phyloP scores from a whole-genome alignment of 2,329 filamentous ascomycete species.

The Fusarium newnesense region DNA sequence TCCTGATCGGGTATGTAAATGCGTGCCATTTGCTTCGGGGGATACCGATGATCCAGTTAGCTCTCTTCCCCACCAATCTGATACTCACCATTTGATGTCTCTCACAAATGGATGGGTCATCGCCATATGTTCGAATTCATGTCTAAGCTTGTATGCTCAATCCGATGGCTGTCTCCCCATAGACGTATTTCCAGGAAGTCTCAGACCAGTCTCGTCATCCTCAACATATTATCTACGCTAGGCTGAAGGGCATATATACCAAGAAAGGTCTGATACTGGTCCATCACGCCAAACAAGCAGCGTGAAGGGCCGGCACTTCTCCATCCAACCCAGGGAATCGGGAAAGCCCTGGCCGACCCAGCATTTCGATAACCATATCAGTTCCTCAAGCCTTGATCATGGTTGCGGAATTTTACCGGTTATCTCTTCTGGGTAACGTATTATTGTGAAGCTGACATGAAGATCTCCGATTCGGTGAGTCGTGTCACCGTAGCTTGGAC shows the following conservation, averaged over 20 bases:
- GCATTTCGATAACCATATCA: not conserved
- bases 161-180: not conserved
- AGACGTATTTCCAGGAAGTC: not conserved
- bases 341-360: not conserved
- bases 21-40: conserved; percentile 7
- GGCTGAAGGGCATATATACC: not conserved
- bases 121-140: not conserved
- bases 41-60: not conserved
- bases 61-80: not conserved
- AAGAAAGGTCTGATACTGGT: not conserved
- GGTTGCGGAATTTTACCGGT: not conserved
- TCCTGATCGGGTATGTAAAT: conserved; percentile 10
- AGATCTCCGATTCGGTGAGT: not conserved
- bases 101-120: not conserved
- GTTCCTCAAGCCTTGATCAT: not conserved
- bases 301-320: conserved; percentile 2
- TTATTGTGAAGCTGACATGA: not conserved
- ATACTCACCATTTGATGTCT: not conserved
- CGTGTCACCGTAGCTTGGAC: not conserved
- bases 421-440: not conserved
- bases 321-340: conserved; percentile 26
- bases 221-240: not conserved
- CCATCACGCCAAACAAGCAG: not conserved
- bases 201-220: not conserved
- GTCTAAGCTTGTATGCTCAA: not conserved